phyloP scores from a whole-genome alignment of 768 basidiomycete species.

The Mrakia frigida region DNA sequence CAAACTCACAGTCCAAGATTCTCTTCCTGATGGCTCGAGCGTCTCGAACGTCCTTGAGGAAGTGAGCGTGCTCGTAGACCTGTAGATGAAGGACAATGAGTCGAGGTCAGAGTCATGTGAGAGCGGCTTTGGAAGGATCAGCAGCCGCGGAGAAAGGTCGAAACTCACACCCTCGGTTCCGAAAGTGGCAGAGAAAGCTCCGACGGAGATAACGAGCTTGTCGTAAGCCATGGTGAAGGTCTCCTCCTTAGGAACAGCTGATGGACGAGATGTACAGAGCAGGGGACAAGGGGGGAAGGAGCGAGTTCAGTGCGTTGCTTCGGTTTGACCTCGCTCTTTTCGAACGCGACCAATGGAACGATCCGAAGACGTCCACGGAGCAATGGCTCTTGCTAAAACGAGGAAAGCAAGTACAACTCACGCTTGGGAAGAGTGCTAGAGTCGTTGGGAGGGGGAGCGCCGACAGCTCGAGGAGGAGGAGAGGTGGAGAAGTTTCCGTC shows the following conservation, averaged over 20 bases:
- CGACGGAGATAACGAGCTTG: slow-evolving; percentile 76
- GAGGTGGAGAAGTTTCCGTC: slow-evolving; percentile 26
- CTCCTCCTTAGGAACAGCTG: slow-evolving; percentile 34
- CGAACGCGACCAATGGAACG: background rate
- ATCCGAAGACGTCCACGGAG: slow-evolving; percentile 5
- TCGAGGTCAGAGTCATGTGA: background rate
- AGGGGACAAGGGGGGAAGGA: too few relatives aligned
- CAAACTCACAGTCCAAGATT: slow-evolving; percentile 62
- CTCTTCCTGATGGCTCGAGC: slow-evolving; percentile 65
- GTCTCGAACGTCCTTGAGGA: slow-evolving; percentile 73
- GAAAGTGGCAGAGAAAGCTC: slow-evolving; percentile 70
- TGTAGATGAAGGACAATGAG: background rate
- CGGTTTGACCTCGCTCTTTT: slow-evolving; percentile 29
- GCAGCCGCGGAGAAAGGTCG: slow-evolving; percentile 16
- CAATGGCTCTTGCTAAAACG: slow-evolving; percentile 28
- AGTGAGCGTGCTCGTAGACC: slow-evolving; percentile 73
- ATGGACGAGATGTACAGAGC: too few relatives aligned
- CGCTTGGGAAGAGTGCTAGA: slow-evolving; percentile 43
- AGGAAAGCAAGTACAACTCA: slow-evolving; percentile 36
- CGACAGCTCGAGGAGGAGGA: slow-evolving; percentile 29
- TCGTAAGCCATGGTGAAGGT: slow-evolving; percentile 65
- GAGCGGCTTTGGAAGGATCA: background rate
- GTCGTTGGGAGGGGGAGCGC: slow-evolving; percentile 28
- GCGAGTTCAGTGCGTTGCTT: background rate
- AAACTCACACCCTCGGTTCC: slow-evolving; percentile 49